phyloP scores from a whole-genome alignment of 1,284 basidiomycete species.

The Ceratorhiza oryzae-sativae region DNA sequence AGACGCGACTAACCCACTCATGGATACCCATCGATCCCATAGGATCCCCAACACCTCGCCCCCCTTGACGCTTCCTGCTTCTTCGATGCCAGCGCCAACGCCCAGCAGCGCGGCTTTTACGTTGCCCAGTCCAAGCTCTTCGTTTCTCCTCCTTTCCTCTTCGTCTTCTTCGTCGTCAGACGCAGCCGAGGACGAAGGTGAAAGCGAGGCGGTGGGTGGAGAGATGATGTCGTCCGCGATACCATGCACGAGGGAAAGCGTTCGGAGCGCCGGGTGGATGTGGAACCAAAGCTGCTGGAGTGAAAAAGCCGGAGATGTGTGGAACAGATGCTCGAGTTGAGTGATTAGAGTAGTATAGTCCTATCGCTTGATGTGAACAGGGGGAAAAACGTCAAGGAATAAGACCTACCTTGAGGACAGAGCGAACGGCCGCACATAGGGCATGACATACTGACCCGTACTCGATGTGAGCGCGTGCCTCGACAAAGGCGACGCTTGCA shows the following conservation, averaged over 20 bases:
- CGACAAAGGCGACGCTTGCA: constrained; percentile 88
- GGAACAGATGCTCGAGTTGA: constrained; percentile 91
- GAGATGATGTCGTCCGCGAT: constrained; percentile 55
- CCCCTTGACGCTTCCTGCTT: constrained; percentile 74
- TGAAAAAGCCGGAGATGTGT: constrained; percentile 86
- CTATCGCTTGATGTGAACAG: constrained; percentile 51
- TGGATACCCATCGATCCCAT: constrained; percentile 81
- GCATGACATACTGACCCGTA: constrained; percentile 96
- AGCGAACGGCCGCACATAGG: constrained; percentile 88
- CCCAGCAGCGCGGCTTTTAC: constrained; percentile 78
- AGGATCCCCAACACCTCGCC: constrained; percentile 90
- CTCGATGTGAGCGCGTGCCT: constrained; percentile 83
- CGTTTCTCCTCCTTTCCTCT: constrained; percentile 78
- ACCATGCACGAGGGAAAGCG: constrained; percentile 80
- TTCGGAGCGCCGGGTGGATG: constrained; percentile 92
- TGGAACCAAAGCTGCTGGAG: constrained; percentile 97
- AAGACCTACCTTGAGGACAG: constrained; percentile 80
- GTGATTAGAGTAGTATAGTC: constrained; percentile 94
- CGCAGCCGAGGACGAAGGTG: constrained; percentile 50
- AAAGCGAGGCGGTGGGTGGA: constrained; percentile 36
- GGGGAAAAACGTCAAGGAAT: constrained; percentile 15
- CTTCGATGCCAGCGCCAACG: constrained; percentile 57
- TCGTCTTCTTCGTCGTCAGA: constrained; percentile 62
- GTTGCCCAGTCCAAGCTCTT: constrained; percentile 82
- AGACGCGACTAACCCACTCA: constrained; percentile 66